Base-by-base conservation (phyloP, 2,329 filamentous ascomycete genomes). In the Dendrostoma leiphaemia region DNA sequence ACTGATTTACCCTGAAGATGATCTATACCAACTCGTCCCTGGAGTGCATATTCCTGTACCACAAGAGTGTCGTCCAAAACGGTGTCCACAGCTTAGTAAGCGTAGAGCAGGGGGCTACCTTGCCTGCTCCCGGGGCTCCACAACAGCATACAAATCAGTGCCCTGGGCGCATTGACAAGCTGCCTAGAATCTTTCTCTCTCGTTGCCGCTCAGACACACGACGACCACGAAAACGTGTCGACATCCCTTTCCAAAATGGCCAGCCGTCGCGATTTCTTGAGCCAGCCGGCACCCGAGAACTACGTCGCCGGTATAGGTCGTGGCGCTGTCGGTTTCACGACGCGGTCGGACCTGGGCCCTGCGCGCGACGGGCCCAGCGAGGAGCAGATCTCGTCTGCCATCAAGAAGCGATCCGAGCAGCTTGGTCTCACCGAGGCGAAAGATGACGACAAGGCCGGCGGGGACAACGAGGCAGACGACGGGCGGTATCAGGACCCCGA, bases 301-400 rank as follows among this genome's bases (percentile, higher is more conserved):
- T 93, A 93, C 67, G 93, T 99, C 60, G 94, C 94, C 60, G 94
- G 94, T 82, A 86, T 99, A 60, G 94, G 94, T 74, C 89, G 95
- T 80, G 94, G 94, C 74, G 95, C 95, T 21, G 99, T 94, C 7
- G 94, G 95, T 57, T 99, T 99, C 76, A 97, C 94, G 15, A 99
- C 94, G 37, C 86, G 95, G 65, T 97, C 93, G 54, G 94, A 99
- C 81, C 80, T 99, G 54, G 94, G 95, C 54, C 94, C 95, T 48
- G 93, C 93, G 56, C 84, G 93, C 65, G 93, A 97, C 76, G 94
- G 94, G 15, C 94, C 94, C 46, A 96, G 90, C 58, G 93, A 97
- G 65, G 94, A 99, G 69, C 93, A 97, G 74, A 97, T 99, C 74
- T 97, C 97, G 71, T 94, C 96, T 71, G 92, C 91, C 59, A 88